Evolutionary conservation across 768 basidiomycete species (phyloP).

Genomic region (Grammothele lineata): DNA sequence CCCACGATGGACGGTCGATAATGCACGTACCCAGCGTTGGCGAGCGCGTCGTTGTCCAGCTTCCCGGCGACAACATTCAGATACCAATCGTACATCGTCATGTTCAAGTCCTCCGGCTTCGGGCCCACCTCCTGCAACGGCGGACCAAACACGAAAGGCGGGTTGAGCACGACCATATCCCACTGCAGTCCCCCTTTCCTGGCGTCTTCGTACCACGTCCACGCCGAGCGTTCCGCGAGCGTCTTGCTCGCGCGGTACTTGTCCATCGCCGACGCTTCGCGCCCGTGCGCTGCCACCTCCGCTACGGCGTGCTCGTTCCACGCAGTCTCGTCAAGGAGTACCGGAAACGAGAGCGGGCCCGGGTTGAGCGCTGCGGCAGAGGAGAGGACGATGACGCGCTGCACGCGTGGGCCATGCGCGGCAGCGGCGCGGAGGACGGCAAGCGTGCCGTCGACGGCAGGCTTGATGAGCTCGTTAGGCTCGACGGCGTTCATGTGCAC

Average conservation of each 20-base stretch:
- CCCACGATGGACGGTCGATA: too few relatives aligned
- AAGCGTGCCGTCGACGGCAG: conserved; percentile 69
- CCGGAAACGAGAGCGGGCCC: conserved; percentile 19
- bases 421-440: conserved; percentile 54
- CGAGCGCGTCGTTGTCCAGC: conserved; percentile 10
- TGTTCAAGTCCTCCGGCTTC: conserved; percentile 33
- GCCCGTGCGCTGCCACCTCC: conserved; percentile 45
- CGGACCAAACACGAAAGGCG: conserved; percentile 37
- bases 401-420: conserved; percentile 39
- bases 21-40: conserved; percentile 11
- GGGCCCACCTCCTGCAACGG: conserved; percentile 30
- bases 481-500: conserved; percentile 21
- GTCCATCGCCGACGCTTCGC: conserved; percentile 30
- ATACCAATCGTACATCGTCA: conserved; percentile 22
- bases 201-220: conserved; percentile 43
- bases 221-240: conserved; percentile 57
- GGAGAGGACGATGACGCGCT: conserved; percentile 67
- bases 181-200: conserved; percentile 36
- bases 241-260: conserved; percentile 59
- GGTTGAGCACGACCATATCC: conserved; percentile 52
- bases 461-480: conserved; percentile 48
- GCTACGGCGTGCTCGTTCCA: conserved; percentile 55
- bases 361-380: conserved; percentile 46
- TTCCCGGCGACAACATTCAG: conserved; percentile 15
- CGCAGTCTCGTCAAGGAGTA: conserved; percentile 46